These are phyloP conservation scores for Chlamydomonas eustigma DNA, from an alignment of 139 green algal genomes.

Conservation along the genomic window DNA sequence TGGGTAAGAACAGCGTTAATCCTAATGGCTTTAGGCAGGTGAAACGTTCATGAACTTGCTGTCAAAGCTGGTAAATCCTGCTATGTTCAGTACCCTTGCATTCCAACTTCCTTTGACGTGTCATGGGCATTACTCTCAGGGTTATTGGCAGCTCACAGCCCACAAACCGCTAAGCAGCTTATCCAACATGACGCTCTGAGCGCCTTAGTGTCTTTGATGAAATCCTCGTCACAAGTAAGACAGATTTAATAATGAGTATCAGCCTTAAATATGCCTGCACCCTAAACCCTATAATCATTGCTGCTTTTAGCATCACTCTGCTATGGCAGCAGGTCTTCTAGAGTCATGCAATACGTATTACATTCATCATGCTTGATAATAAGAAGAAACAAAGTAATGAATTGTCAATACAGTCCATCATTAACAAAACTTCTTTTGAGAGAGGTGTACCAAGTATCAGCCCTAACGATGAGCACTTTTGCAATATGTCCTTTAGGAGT, in stretches of 20 bases:
- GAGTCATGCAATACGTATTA: no score
- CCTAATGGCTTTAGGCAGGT: neutral
- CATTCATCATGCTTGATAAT: no score
- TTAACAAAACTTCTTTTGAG: no score
- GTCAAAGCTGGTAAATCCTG: no score
- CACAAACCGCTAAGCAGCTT: slow-evolving; percentile 25
- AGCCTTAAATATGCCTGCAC: slow-evolving; percentile 6
- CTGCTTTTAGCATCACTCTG: no score
- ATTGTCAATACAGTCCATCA: no score
- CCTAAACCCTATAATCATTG: no score
- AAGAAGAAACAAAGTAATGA: no score
- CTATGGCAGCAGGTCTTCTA: no score
- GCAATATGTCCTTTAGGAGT: slow-evolving; percentile 19
- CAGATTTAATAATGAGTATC: neutral
- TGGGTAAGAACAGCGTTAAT: neutral
- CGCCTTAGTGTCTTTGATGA: slow-evolving; percentile 45
- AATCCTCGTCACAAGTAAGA: neutral
- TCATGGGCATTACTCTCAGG: slow-evolving; percentile 4
- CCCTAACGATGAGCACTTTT: no score
- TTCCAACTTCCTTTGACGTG: neutral
- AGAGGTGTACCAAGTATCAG: no score
- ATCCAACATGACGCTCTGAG: slow-evolving; percentile 37
- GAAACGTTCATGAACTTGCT: neutral
- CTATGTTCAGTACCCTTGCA: no score
- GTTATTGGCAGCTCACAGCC: neutral